Conservation (phyloP, 306 rosid species). For the Prunus armeniaca region DNA sequence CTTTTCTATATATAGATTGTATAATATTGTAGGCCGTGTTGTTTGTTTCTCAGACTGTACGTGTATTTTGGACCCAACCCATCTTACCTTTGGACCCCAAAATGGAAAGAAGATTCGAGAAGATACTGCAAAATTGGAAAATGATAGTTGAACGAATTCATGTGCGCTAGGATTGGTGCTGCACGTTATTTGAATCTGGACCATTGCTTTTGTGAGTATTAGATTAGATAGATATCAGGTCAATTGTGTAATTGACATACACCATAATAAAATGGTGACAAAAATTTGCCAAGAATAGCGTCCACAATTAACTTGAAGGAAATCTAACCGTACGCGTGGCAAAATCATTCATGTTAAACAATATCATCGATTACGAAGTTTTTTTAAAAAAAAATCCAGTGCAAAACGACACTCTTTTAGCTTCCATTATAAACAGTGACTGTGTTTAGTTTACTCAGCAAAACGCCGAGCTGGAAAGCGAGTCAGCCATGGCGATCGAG, state of each 20-base stretch:
- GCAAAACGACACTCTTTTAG: not conserved
- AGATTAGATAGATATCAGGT: not conserved
- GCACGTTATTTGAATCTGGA: not conserved
- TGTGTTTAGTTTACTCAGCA: not conserved
- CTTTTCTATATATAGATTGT: not conserved
- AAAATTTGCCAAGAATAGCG: not conserved
- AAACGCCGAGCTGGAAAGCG: not conserved
- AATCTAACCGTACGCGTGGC: slow-evolving; percentile 14
- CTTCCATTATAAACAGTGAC: not conserved
- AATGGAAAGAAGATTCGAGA: too few species aligned
- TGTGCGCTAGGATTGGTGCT: not conserved
- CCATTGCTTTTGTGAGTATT: not conserved
- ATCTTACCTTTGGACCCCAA: too few species aligned
- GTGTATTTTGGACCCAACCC: too few species aligned
- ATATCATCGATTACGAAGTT: not conserved
- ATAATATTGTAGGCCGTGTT: not conserved
- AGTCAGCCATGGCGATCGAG: slow-evolving; percentile 54
- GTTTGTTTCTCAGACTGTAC: not conserved
- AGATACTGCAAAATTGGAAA: too few species aligned
- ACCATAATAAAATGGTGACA: not conserved
- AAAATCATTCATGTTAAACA: not conserved
- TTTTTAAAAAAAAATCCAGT: not conserved
- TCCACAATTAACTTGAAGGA: slow-evolving; percentile 14
- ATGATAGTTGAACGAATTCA: too few species aligned
- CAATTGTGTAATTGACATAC: not conserved